Conservation (phyloP, 257 asterid genomes). For the Verbena officinalis region DNA sequence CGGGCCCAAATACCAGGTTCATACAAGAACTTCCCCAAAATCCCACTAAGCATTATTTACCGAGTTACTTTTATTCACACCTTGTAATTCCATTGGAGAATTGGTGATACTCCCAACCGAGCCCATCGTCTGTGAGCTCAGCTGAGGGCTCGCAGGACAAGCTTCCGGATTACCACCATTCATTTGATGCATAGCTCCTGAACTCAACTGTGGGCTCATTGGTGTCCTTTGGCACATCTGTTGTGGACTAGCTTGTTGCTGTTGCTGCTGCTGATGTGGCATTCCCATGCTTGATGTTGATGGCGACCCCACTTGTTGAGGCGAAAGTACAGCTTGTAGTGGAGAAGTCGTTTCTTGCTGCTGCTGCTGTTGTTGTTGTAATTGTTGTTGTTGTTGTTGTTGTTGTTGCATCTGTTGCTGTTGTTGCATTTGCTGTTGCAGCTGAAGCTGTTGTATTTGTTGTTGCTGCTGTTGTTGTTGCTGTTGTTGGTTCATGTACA, state of each 20-base stretch:
- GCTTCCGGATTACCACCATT: conserved; percentile 73
- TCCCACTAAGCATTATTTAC: conserved; percentile 42
- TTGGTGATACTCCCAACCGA: conserved; percentile 81
- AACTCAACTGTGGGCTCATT: conserved; percentile 94
- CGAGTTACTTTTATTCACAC: conserved; percentile 78
- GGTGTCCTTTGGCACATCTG: conserved; percentile 90
- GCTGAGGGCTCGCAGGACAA: conserved; percentile 94
- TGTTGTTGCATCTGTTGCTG: conserved; percentile 44
- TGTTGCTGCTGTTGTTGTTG: conserved; percentile 42
- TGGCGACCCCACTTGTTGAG: conserved; percentile 87
- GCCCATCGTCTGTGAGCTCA: conserved; percentile 91
- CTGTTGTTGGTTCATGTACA: conserved; percentile 60
- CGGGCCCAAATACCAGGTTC: too few relatives aligned
- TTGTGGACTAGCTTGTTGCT: conserved; percentile 83
- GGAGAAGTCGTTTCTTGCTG: conserved; percentile 65
- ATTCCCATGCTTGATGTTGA: conserved; percentile 78
- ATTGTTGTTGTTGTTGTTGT: conserved; percentile 42
- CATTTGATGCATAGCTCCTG: conserved; percentile 79
- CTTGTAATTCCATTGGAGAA: conserved; percentile 91
- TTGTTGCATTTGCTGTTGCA: conserved; percentile 39
- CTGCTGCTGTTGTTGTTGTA: conserved; percentile 41
- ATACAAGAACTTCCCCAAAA: too few relatives aligned
- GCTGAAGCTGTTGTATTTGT: conserved; percentile 40
- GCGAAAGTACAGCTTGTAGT: conserved; percentile 66
- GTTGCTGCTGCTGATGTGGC: conserved; percentile 58